Evolutionary conservation across 176 grass and related monocot species (phyloP), one percentile per base, ranked within the genome.

Genomic region (Lolium perenne): DNA sequence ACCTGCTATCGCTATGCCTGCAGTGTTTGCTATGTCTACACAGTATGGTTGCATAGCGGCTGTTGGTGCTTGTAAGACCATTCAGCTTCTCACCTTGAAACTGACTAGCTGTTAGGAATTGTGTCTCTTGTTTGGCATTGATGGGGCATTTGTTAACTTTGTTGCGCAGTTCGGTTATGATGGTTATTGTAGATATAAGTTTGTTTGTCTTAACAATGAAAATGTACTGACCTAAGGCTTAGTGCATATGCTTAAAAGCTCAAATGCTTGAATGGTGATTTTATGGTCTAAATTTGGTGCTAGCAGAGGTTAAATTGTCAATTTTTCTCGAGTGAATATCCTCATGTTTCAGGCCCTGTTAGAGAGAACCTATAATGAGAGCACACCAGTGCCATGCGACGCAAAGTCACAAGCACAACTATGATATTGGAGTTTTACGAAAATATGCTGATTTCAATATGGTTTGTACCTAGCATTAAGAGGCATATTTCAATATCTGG

Each of bases 1-100:
- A 73, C 29, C 35, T 73, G 61, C 47, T 84, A 38, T 29, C 43
- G 26, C 26, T 29, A 54, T 43, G 47, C 32, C 40, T 76, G 79
- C 1, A 15, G 68, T 82, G 22, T 59, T 23, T 69, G 4, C 1
- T 2, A 18, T 6, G 12, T 49, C 14, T 73, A 21, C 55, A 20
- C 45, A 65, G 29, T 71, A 22, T 47, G 55, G 18, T 79, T 40
- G 16, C 4, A 7, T 61, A 48, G 59, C 2, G 41, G 59, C 17
- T 15, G 17, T 48, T 65, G 60, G 23, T 81, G 16, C 35, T 51
- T 2, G 6, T 68, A 81, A 25, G 46, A 68, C 48, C 46, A 68
- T 10, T 81, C 16, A 38, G 45, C 46, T 67, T 81, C 25, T n/a
- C 10, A 68, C 23, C 25, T 68, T 29, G 38, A 82, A 54, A 29